Evolutionary conservation across 306 rosid species (phyloP).

Genomic region (Casuarina cunninghamiana): DNA sequence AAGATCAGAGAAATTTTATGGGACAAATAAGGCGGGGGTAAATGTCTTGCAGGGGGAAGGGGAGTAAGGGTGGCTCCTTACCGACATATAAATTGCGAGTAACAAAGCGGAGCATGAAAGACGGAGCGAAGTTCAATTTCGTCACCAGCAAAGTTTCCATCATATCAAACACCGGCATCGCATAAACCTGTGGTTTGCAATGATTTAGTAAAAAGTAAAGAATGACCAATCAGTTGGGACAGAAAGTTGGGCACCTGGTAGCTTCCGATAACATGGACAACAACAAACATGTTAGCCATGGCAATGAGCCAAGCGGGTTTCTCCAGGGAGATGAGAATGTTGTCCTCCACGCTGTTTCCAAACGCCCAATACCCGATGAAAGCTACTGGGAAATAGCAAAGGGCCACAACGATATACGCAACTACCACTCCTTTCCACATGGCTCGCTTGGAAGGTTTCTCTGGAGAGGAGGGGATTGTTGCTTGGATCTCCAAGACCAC

Average conservation of each 20-base stretch:
- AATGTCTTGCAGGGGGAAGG: neutral
- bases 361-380: conserved; percentile 56
- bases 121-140: conserved; percentile 45
- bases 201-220: neutral
- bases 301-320: conserved; percentile 77
- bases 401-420: conserved; percentile 72
- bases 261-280: conserved; percentile 80
- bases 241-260: conserved; percentile 46
- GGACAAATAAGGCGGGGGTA: neutral
- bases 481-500: conserved; percentile 90
- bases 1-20: neutral
- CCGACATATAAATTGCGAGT: conserved; percentile 60
- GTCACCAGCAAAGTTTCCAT: conserved; percentile 65
- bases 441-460: conserved; percentile 76
- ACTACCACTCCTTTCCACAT: conserved; percentile 83
- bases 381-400: conserved; percentile 81
- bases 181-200: conserved; percentile 44
- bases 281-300: conserved; percentile 66
- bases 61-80: conserved; percentile 23
- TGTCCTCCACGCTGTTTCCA: conserved; percentile 54
- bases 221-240: neutral
- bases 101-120: conserved; percentile 53
- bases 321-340: conserved; percentile 44
- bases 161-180: conserved; percentile 89
- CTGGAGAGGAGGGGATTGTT: conserved; percentile 79